Evolutionary conservation across 2,329 filamentous ascomycete genomes (phyloP).

Genomic region (Cordyceps militaris): DNA sequence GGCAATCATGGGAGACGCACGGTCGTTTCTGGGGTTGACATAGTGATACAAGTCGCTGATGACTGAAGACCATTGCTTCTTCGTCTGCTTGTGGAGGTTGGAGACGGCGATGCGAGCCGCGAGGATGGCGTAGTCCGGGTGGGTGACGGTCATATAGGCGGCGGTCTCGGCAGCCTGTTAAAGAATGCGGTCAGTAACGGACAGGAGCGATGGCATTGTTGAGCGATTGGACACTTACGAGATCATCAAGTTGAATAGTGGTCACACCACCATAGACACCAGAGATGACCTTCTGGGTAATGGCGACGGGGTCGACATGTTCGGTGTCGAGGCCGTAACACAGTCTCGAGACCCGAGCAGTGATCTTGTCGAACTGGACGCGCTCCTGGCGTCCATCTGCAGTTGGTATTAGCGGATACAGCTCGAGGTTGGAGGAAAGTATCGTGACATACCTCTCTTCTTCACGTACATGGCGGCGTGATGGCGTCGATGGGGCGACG

Average conservation of each 20-base stretch:
- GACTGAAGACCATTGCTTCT: constrained; percentile 98
- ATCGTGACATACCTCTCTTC: constrained; percentile 49
- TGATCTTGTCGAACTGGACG: constrained; percentile 99
- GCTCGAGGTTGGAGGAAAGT: not conserved
- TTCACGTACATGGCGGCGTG: constrained; percentile 51
- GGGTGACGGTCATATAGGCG: constrained; percentile 99
- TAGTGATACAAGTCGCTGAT: constrained; percentile 92
- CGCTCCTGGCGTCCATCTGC: constrained; percentile 98
- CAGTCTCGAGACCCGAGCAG: constrained; percentile 90
- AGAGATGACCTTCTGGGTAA: constrained; percentile 98
- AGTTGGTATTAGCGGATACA: constrained; percentile 21
- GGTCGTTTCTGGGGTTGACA: constrained; percentile 86
- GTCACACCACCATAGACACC: constrained; percentile 98
- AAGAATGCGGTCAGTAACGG: not conserved
- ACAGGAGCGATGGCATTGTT: no score
- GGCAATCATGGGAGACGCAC: constrained; percentile 87
- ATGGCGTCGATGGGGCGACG: constrained; percentile 13
- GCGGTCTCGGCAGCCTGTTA: constrained; percentile 90
- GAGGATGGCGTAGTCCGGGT: constrained; percentile 97
- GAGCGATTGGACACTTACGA: constrained; percentile 56
- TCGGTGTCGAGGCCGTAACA: constrained; percentile 94
- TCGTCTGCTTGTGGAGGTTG: constrained; percentile 99
- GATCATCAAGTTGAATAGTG: constrained; percentile 90
- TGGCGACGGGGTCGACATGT: constrained; percentile 95
- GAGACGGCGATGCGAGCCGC: constrained; percentile 97